These are phyloP conservation scores for Tuber aestivum DNA, from an alignment of 495 filamentous ascomycete genomes.

Conservation along the genomic window DNA sequence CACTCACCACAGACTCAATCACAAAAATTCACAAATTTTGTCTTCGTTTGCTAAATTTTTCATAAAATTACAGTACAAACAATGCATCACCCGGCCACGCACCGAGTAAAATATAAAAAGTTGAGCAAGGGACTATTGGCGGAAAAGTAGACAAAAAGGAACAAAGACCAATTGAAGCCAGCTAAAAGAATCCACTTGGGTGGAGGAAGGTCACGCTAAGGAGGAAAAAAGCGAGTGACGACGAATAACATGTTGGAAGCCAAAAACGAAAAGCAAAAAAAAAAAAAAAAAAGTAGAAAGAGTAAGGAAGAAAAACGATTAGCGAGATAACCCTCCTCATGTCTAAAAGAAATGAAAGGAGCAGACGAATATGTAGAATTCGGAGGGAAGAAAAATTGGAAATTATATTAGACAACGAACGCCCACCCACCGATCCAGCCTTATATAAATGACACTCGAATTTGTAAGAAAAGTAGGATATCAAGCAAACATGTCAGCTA, in stretches of 20 bases:
- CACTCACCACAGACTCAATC: not conserved
- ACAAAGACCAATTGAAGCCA: not conserved
- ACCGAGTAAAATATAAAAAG: not conserved
- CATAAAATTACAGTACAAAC: slow-evolving; percentile 3
- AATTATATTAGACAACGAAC: slow-evolving; percentile 1
- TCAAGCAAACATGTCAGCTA: slow-evolving; percentile 64
- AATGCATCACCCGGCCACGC: not conserved
- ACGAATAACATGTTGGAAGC: not conserved
- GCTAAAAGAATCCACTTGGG: not conserved
- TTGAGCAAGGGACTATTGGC: not conserved
- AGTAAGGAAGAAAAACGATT: not conserved
- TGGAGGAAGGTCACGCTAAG: not conserved
- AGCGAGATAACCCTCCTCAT: not conserved
- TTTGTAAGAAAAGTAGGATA: slow-evolving; percentile 1
- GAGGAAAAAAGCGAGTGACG: not conserved
- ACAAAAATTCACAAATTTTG: not conserved
- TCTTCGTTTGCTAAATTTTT: not conserved
- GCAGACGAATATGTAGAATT: not conserved
- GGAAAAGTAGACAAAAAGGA: not conserved
- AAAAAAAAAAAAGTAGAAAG: not conserved
- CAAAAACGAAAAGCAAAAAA: not conserved
- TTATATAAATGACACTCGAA: slow-evolving; percentile 3
- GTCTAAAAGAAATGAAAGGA: not conserved
- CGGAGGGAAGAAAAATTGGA: not conserved
- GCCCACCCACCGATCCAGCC: slow-evolving; percentile 5